Conservation (phyloP, 2,329 filamentous ascomycete species). For the Plectosphaerella sp. region DNA sequence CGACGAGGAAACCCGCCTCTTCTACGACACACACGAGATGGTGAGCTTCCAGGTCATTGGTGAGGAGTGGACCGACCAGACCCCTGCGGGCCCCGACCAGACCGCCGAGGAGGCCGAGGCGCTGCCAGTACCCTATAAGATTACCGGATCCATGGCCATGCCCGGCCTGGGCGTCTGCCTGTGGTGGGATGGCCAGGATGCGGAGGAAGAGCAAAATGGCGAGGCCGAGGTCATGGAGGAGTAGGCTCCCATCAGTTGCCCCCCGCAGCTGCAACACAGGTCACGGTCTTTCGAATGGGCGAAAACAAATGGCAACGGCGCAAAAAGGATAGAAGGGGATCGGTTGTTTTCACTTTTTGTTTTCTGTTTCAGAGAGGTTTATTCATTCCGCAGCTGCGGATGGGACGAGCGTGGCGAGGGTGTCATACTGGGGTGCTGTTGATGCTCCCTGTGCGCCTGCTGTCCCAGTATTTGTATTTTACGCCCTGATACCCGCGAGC, state of each 20-base stretch:
- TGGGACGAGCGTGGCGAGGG: not conserved
- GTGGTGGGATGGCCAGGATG: slow-evolving; percentile 51
- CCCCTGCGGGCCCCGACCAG: slow-evolving; percentile 62
- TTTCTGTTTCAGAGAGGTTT: not conserved
- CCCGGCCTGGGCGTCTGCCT: slow-evolving; percentile 58
- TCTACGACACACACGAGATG: slow-evolving; percentile 85
- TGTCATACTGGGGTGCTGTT: not conserved
- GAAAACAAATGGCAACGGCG: no score
- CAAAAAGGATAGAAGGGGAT: not conserved
- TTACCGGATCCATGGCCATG: slow-evolving; percentile 61
- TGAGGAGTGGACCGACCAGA: slow-evolving; percentile 89
- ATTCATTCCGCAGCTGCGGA: not conserved
- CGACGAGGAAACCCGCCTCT: slow-evolving; percentile 64
- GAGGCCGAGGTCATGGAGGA: slow-evolving; percentile 4
- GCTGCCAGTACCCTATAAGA: slow-evolving; percentile 63
- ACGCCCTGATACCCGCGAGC: slow-evolving; percentile 48
- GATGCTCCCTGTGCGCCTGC: slow-evolving; percentile 1
- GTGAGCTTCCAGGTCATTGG: slow-evolving; percentile 81
- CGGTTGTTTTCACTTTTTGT: not conserved
- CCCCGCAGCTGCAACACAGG: no score
- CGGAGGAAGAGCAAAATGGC: not conserved
- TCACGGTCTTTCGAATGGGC: no score
- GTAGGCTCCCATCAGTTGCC: not conserved
- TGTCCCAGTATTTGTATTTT: slow-evolving; percentile 15
- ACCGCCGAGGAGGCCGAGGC: slow-evolving; percentile 49